A percentile compares a stretch with the other conserved stretches of the same genome.
phyloP scores from a whole-genome alignment of 1,284 basidiomycete genomes.

The Ceratobasidium sp. region DNA sequence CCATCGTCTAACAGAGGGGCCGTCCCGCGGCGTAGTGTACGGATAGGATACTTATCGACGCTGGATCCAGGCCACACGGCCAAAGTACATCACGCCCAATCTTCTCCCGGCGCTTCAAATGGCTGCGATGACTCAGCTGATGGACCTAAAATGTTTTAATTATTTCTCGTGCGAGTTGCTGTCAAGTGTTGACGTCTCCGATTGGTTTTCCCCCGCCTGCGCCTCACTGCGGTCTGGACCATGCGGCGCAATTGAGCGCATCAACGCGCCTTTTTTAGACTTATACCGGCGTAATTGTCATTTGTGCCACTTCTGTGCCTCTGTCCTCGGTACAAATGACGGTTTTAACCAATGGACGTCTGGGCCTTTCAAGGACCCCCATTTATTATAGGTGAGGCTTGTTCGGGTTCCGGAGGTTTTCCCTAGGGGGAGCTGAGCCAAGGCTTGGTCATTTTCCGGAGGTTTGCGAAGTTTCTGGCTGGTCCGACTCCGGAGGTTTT shows the following conservation, averaged over 20 bases:
- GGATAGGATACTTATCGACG: conserved; percentile 48
- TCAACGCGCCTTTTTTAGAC: no score
- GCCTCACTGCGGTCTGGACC: not conserved
- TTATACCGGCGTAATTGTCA: no score
- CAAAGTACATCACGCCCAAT: not conserved
- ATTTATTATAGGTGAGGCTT: no score
- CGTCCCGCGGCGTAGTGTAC: not conserved
- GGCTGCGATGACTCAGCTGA: not conserved
- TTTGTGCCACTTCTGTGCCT: no score
- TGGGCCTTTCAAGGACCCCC: no score
- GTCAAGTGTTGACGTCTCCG: not conserved
- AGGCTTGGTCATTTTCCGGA: no score
- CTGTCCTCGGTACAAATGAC: no score
- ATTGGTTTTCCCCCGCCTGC: not conserved
- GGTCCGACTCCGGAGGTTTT: no score
- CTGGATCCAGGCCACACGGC: conserved; percentile 48
- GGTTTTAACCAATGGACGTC: no score
- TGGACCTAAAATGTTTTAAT: not conserved
- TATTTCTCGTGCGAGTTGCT: not conserved
- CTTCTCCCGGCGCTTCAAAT: conserved; percentile 14
- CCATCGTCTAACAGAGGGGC: not conserved
- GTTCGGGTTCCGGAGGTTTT: no score
- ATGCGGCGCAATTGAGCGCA: not conserved
- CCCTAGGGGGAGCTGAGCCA: no score
- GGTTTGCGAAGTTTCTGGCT: no score